A percentile compares a stretch with the other conserved stretches of the same genome.
phyloP scores from a whole-genome alignment of 352 stramenopile genomes.

The Phytopythium sindhum region DNA sequence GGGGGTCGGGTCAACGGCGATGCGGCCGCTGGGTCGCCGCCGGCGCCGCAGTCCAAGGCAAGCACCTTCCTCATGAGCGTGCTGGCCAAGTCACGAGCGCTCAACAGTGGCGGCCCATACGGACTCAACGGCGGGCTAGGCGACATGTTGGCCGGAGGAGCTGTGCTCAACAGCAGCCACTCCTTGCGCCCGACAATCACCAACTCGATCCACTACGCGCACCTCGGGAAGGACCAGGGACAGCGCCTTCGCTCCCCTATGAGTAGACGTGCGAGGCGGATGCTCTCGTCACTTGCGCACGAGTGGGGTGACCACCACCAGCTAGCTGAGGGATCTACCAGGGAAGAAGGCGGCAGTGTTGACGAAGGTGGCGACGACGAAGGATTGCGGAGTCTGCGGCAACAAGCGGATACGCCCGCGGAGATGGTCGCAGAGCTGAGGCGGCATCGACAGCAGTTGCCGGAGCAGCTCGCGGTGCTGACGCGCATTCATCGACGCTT shows the following conservation, averaged over 20 bases:
- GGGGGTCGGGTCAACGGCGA: too few species aligned
- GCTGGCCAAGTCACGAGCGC: slow-evolving; percentile 31
- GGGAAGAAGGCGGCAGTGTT: not conserved
- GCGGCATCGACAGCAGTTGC: slow-evolving; percentile 31
- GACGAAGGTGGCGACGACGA: not conserved
- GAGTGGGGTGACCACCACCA: not conserved
- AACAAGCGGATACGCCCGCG: slow-evolving; percentile 9
- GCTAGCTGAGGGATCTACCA: not conserved
- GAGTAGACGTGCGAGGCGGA: not conserved
- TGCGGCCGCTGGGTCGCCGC: slow-evolving; percentile 3
- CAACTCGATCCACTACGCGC: slow-evolving; percentile 20
- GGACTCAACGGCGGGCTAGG: not conserved
- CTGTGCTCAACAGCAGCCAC: slow-evolving; percentile 2
- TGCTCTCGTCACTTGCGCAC: not conserved
- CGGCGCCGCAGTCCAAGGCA: slow-evolving; percentile 46
- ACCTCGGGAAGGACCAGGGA: slow-evolving; percentile 5
- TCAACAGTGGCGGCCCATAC: not conserved
- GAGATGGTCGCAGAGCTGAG: slow-evolving; percentile 33
- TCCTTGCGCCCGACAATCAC: not conserved
- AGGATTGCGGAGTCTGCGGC: not conserved
- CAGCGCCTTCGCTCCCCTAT: slow-evolving; percentile 11
- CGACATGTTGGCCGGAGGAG: not conserved
- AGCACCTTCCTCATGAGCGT: slow-evolving; percentile 52
- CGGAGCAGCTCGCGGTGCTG: slow-evolving; percentile 35
- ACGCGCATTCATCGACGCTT: slow-evolving; percentile 33